Evolutionary conservation across 108 stramenopile genomes (phyloP).

Genomic region (Fragilariopsis cylindrus): DNA sequence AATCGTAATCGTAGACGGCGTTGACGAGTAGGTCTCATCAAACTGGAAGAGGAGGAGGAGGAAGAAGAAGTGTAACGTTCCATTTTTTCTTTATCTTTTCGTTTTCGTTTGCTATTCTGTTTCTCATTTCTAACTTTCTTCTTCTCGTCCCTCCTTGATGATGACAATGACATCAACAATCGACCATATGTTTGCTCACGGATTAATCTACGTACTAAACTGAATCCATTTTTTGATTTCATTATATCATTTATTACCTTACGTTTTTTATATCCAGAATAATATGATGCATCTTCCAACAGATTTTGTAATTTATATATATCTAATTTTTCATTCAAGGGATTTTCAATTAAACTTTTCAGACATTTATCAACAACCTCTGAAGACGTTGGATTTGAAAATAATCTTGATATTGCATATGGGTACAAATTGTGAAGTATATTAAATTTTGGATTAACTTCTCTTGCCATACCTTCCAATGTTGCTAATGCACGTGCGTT

Average conservation of each 20-base stretch:
- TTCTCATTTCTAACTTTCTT: too few relatives aligned
- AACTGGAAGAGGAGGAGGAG: too few relatives aligned
- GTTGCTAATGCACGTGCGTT: conserved; percentile 69
- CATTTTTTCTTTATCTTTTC: too few relatives aligned
- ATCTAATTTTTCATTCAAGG: conserved; percentile 45
- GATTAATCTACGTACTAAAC: conserved; percentile 33
- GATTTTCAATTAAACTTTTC: conserved; percentile 46
- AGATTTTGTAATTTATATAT: conserved; percentile 42
- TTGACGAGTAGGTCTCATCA: too few relatives aligned
- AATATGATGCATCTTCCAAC: conserved; percentile 51
- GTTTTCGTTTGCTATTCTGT: too few relatives aligned
- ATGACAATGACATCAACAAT: too few relatives aligned
- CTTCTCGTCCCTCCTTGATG: too few relatives aligned
- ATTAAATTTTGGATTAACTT: conserved; percentile 72
- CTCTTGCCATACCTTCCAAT: conserved; percentile 72
- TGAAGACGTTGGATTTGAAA: conserved; percentile 59
- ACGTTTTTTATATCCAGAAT: conserved; percentile 52
- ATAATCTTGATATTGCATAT: conserved; percentile 52
- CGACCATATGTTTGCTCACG: conserved; percentile 20
- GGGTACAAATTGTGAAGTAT: conserved; percentile 70
- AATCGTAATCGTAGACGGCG: too few relatives aligned
- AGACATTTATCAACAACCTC: conserved; percentile 61
- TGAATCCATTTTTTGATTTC: conserved; percentile 46
- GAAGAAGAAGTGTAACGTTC: too few relatives aligned
- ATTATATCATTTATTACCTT: conserved; percentile 64